Evolutionary conservation across 768 basidiomycete species (phyloP), one percentile per base, ranked within the genome.

Genomic region (Guyanaporus albipodus): DNA sequence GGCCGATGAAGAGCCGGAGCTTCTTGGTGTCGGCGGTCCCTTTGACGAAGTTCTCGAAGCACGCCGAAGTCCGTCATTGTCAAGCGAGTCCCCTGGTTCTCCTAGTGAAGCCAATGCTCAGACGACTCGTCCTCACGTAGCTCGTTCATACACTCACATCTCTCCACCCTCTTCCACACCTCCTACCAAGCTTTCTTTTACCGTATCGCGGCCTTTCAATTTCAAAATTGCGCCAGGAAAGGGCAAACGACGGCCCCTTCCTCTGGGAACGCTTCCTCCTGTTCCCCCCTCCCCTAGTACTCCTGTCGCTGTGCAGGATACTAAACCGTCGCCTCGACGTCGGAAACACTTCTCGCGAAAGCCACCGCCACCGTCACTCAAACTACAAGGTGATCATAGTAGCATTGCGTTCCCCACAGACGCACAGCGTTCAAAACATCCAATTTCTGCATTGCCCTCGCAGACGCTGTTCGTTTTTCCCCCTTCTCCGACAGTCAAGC

Each of bases 401-500:
- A 66, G 44, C 38, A 52, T 68, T 23, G 40, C 39, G 2, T 68
- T 66, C 21, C 66, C 57, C 46, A 46, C 55, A 23, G 52, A 67
- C 52, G 41, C 43, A 18, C 46, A 45, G 37, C 44, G 49, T 48
- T 48, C 44, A 18, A 64, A 61, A 42, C 59, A 59, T 44, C 48
- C 56, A n/a, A 53, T 60, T 24, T 53, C 66, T 21, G 60, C 58
- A 44, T 77, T 83, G 27, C 85, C 86, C 26, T 87, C 88, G 2
- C 90, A 91, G 61, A 91, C 89, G 0, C 73, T 91, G 37, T 91
- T 91, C 56, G 83, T 91, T 29, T 91, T 91, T 60, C 89, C 89
- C 2, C 87, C 89, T 26, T 91, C 88, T 5, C 87, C 79, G 66
- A 74, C 64, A 7, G 38, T 80, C 74, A 38, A 57, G 71, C 52